Base-by-base conservation (phyloP, 2,329 filamentous ascomycete species). In the Fusarium agapanthi region DNA sequence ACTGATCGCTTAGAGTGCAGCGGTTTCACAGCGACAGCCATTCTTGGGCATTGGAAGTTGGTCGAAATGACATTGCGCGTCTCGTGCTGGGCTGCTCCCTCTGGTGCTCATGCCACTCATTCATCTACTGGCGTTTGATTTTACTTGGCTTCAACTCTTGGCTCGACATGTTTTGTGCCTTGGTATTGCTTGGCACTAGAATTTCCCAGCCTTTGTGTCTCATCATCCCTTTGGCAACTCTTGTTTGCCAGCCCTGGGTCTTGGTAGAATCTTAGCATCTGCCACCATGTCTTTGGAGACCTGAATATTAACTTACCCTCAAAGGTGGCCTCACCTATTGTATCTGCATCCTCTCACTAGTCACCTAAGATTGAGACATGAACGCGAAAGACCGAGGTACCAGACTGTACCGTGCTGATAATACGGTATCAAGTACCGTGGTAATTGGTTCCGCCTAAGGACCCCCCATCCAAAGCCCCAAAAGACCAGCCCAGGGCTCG, bases 121-220 rank as follows among this genome's bases (percentile, higher is more conserved):
- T 61, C 56, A 59, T 34, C 53, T 30, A 61, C 59, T 73, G 66
- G 57, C 55, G 48, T 66, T 71, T 67, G 59, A 62, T 71, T 61
- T 53, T 40, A 43, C 70, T 73, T 73, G 70, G 70, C 66, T 67
- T 40, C 37, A 35, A 66, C 45, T 71, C 70, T 73, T 73, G 70
- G 66, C 70, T 73, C 53, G 48, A 67, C 61, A 64, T 71, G 40
- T 73, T 61, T 48, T 73, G 58, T 47, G 56, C 24, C 70, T 73
- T 73, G 70, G 70, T 73, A 67, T 58, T 60, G 41, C 70, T 73
- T 73, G 70, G 70, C 70, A 61, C 15, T 61, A 43, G 18, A 50
- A 37, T 56, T 67, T 60, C 44, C 48, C 30, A 66, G 66, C 54
- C 57, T 59, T 67, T 51, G 54, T 73, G 67, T 73, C 54, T 73